Base-by-base conservation (phyloP, 225 moss, liverwort and hornwort species). In the Polytrichum commune region DNA sequence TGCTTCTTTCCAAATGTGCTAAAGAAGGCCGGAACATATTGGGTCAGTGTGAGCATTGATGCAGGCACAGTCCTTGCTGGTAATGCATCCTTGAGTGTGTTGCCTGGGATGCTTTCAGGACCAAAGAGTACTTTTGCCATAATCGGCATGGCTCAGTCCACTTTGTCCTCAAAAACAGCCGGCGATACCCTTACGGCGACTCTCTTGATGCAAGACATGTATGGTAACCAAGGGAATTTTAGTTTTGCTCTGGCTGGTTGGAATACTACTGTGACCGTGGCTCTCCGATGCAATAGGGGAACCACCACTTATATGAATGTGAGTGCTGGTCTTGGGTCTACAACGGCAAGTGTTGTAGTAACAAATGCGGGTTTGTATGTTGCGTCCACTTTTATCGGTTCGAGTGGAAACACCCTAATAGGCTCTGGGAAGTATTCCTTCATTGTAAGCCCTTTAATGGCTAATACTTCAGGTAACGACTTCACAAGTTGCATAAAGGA, bases 191-290 rank as follows among this genome's bases (percentile, higher is more conserved):
- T 83, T 24, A 70, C 6, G 29, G 46, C 83, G 29, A 56, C 5
- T 8, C 38, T 83, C 10, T 69, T 57, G 19, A 46, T 83, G 29
- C 60, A 64, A 73, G 79, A 83, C 29, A 8, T 65, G 0, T 76
- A 79, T 76, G 76, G 79, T 64, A 79, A 83, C 63, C 76, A 73
- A 72, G 79, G 70, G 65, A 79, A 67, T 46, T 72, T 73, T 55
- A 76, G 23, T 33, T 79, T 65, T 20, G 53, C 24, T 3, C 53
- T 58, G 4, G 27, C 10, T 55, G 66, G 67, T 62, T 74, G 70
- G 83, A 73, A 76, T 70, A 65, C 55, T 25, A 60, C 26, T 8
- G 1, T 72, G 5, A 68, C 22, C 16, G 7, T 83, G 0, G 66
- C 32, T n/a, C 67, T 83, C 19, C 70, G 25, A 33, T 76, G 70